Base-by-base conservation (phyloP, 768 basidiomycete genomes). In the Gloeopeniophorella convolvens region DNA sequence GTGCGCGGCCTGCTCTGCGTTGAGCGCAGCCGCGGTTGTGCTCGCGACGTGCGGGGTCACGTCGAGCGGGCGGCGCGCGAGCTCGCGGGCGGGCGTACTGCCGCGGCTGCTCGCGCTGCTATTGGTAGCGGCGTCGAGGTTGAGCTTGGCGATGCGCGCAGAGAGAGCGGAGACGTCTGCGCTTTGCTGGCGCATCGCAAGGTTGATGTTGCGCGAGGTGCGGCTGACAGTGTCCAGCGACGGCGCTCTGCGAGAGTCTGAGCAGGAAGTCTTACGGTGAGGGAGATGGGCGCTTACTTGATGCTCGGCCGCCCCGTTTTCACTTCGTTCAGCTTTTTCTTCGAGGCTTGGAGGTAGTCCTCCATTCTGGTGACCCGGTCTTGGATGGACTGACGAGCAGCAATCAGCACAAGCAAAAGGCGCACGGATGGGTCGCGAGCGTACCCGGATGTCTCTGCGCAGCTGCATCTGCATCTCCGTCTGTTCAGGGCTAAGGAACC, bases 141-240 rank as follows among this genome's bases (percentile, higher is more conserved):
- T 68, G 39, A 88, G 64, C 49, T 73, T 77, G 12, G 72, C 59
- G 16, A 86, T 64, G 30, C 82, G 76, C n/a, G 69, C 62, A 2
- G 73, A 65, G 27, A 89, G 72, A 2, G 65, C 61, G 3, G 72
- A 66, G 23, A 89, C 65, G 8, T 82, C 77, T 24, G 69, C 68
- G 1, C 71, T 68, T 63, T 85, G 82, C 56, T 84, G 80, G 32
- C 72, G 72, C 53, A 89, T 74, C 0, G 81, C 80, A 16, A 79
- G 62, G 47, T 90, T 85, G 59, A 96, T 89, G 63, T 94, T 93
- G 34, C 85, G 80, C 59, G 88, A 85, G 0, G 89, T 86, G 27
- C 89, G 78, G 58, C 85, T 82, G 63, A 95, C 78, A 1, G 86
- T 84, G 59, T 94, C 93, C 43, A 96, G 68, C 6, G 89, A 81